Evolutionary conservation across 768 basidiomycete species (phyloP).

Genomic region (Psilocybe cyanescens): DNA sequence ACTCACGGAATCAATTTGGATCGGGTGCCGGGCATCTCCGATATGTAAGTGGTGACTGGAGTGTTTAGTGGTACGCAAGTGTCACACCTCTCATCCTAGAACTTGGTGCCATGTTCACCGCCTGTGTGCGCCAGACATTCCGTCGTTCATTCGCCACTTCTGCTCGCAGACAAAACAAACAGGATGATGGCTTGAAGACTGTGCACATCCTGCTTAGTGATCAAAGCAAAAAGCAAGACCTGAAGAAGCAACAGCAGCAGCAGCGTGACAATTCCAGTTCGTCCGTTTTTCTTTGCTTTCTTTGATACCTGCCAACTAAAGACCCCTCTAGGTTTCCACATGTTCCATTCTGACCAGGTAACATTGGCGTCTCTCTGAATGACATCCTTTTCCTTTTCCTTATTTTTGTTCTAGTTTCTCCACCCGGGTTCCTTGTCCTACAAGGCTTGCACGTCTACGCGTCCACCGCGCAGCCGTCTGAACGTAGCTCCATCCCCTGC

Average conservation of each 20-base stretch:
- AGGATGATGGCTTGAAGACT: neutral
- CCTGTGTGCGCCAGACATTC: conserved; percentile 3
- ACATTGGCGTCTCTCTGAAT: neutral
- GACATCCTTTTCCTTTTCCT: neutral
- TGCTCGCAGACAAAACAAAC: neutral
- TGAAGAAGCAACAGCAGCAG: neutral
- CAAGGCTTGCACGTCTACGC: conserved; percentile 24
- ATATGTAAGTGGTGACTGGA: neutral
- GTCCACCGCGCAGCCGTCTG: conserved; percentile 29
- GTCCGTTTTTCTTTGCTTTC: neutral
- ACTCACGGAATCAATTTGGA: conserved; percentile 20
- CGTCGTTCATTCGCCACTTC: conserved; percentile 9
- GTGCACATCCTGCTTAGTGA: neutral
- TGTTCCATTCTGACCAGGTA: conserved; percentile 12
- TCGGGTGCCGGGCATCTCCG: conserved; percentile 19
- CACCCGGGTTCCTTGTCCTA: conserved; percentile 28
- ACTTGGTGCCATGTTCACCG: neutral
- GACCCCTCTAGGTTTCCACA: conserved; percentile 3
- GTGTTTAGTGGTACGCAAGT: neutral
- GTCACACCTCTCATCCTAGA: neutral
- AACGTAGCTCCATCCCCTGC: conserved; percentile 59
- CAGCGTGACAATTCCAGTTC: neutral
- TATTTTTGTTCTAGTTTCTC: neutral
- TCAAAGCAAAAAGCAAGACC: neutral
- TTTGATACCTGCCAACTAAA: neutral